phyloP scores from a whole-genome alignment of 345 rosid species.

The Stellera chamaejasme region DNA sequence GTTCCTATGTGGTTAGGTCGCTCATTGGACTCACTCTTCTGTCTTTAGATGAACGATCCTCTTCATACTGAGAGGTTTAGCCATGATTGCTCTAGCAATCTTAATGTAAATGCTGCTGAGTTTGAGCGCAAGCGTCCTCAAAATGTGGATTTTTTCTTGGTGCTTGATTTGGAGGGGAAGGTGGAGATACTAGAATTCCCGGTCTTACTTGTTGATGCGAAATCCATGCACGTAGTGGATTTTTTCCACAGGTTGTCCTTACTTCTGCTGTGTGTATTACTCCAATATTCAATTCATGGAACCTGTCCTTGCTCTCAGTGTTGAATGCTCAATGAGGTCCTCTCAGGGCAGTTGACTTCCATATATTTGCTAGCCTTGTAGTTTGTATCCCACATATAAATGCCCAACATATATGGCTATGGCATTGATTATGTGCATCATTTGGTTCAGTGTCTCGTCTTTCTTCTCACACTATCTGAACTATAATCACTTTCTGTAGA shows the following conservation, averaged over 20 bases:
- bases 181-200: conserved; percentile 94
- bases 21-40: background rate
- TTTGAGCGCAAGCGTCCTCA: conserved; percentile 36
- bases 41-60: conserved; percentile 61
- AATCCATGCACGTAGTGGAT: conserved; percentile 51
- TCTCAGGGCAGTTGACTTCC: background rate
- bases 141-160: conserved; percentile 61
- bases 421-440: too few relatives aligned
- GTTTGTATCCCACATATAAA: too few relatives aligned
- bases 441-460: too few relatives aligned
- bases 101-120: conserved; percentile 40
- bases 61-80: conserved; percentile 60
- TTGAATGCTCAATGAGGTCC: background rate
- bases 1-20: too few relatives aligned
- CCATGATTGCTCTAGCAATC: conserved; percentile 57
- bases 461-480: too few relatives aligned
- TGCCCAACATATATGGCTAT: too few relatives aligned
- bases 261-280: background rate
- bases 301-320: background rate
- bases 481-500: conserved; percentile 27
- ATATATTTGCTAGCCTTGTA: background rate
- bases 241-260: conserved; percentile 77
- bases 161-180: conserved; percentile 89
- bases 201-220: conserved; percentile 65
- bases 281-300: too few relatives aligned